Base-by-base conservation (phyloP, 192 early-diverging fungal genomes). In the Coemansia sp. region DNA sequence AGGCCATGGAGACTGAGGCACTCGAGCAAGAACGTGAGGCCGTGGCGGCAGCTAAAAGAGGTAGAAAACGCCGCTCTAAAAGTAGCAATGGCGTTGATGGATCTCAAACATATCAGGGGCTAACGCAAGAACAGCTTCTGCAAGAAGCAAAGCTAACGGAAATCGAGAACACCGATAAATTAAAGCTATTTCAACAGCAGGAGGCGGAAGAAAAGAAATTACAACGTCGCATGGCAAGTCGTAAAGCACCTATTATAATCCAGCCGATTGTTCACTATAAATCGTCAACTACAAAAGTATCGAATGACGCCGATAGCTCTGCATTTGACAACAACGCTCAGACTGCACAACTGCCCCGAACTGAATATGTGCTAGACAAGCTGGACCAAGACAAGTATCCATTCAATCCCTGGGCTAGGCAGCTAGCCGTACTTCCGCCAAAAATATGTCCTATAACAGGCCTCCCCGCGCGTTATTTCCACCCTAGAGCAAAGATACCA, bases 121-220 rank as follows among this genome's bases (percentile, higher is more conserved):
- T 74, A 5, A 74, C 71, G 9, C 71, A 74, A 28, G 64, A 66
- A 47, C 64, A 67, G 55, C 48, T 74, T 26, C 60, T 74, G 29
- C 64, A 74, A 18, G 71, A 74, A 30, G 71, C 71, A 13, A 58
- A 63, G 36, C 46, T 37, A 54, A 74, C 71, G 2, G 71, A 74
- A 44, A 51, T 55, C 7, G 52, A 56, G 47, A 74, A 74, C 18
- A 29, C 55, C 2, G 59, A 58, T 8, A 60, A 63, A 34, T 55
- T 74, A 18, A 46, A 47, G 17, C 53, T 50, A 38, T 67, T 66
- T 42, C 71, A 74, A 46, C 47, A 54, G 22, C 27, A 41, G 32
- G 71, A 62, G n/a, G 64, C 64, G 23, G 64, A 74, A 37, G 71
- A 74, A 4, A 63, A 62, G 55, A 51, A 32, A 8, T 17, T 22